Evolutionary conservation across 345 rosid species (phyloP), one percentile per base, ranked within the genome.

Genomic region (Chamaenerion angustifolium): DNA sequence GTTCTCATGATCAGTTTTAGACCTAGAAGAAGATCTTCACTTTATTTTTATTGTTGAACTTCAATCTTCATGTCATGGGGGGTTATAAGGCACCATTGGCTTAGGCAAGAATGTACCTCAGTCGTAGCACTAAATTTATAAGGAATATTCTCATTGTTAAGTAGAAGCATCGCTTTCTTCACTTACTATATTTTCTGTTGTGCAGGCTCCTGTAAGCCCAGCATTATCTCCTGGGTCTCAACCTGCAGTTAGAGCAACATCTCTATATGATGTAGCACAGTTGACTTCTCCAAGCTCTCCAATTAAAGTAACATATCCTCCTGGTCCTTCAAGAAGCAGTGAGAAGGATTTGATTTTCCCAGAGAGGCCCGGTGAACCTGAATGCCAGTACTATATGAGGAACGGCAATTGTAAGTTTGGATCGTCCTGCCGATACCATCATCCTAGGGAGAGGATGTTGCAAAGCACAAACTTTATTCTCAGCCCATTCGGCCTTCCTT

Each of bases 391-490:
- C 69, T 93, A 73, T 69, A 46, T 88, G 71, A 93, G 66, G 69
- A 93, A 88, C 18, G 97, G 99, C 21, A 88, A 93, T 52, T 93
- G 99, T 68, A 88, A 79, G 71, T 93, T 77, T 73, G 94, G 95
- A 48, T 66, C 80, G 14, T 77, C 87, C 16, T 93, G 99, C 61
- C 78, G 75, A 71, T 93, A 70, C 66, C 95, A 93, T 73, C 99
- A 93, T 68, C 97, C 97, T 44, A 76, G 72, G 51, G 92, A 88
- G 50, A 56, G 76, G 62, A 54, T 70, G 40, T 68, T 66, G 56
- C 88, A 83, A 50, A 67, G 69, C 62, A 57, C 81, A 57, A 77
- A 75, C 60, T 78, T 81, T 46, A 41, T 53, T 57, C 92, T 88
- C 52, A 88, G 85, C 64, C 78, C 85, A 54, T 43, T 85, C 52